Conservation (phyloP, 768 basidiomycete genomes). For the Glaciozyma antarctica region DNA sequence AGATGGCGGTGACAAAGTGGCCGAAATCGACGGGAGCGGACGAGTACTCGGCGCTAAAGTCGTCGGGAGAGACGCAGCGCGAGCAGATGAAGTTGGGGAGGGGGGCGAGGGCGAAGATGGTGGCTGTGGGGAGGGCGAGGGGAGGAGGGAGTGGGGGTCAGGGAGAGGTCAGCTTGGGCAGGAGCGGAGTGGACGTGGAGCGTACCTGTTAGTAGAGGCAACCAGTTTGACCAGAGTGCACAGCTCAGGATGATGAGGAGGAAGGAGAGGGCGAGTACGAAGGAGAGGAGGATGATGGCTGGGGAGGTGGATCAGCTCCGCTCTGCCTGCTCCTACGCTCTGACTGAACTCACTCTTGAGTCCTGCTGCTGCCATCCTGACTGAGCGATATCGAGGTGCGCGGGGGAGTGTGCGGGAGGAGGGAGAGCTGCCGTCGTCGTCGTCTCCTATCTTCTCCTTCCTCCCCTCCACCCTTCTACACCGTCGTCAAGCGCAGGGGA, state of each 20-base stretch:
- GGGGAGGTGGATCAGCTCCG: not conserved
- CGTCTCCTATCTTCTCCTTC: not conserved
- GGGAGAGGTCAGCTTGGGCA: not conserved
- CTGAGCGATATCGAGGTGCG: not conserved
- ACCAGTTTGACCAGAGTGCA: slow-evolving; percentile 92
- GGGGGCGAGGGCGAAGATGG: slow-evolving; percentile 90
- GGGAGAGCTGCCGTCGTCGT: not conserved
- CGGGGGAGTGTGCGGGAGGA: not conserved
- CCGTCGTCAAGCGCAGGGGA: too few species aligned
- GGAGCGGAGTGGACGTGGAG: slow-evolving; percentile 20
- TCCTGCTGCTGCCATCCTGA: slow-evolving; percentile 44
- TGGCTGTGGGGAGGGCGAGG: slow-evolving; percentile 47
- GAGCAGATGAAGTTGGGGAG: slow-evolving; percentile 88
- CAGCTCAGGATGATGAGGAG: slow-evolving; percentile 94
- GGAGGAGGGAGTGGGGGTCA: not conserved
- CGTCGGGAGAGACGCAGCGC: slow-evolving; percentile 76
- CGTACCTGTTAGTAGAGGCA: slow-evolving; percentile 90
- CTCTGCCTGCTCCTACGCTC: not conserved
- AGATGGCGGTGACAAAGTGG: slow-evolving; percentile 79
- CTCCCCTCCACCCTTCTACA: too few species aligned
- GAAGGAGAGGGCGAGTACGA: slow-evolving; percentile 96
- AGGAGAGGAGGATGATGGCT: slow-evolving; percentile 63
- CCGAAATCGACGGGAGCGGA: slow-evolving; percentile 64
- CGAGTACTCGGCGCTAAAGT: slow-evolving; percentile 64
- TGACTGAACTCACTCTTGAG: slow-evolving; percentile 54